Evolutionary conservation across 176 grass and related monocot genomes (phyloP).

Genomic region (Raddia guianensis): DNA sequence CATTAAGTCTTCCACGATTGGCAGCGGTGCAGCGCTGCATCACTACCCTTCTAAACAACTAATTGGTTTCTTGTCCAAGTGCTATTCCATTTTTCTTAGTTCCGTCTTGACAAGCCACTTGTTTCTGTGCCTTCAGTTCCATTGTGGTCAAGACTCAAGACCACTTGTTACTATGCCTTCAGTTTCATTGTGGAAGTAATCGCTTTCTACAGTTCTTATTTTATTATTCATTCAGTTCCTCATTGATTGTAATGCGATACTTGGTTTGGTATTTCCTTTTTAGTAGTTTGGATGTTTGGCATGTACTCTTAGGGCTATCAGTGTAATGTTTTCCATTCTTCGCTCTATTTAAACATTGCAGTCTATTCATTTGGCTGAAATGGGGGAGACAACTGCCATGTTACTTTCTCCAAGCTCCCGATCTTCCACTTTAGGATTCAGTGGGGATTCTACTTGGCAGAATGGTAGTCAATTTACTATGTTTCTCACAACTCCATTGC

Average conservation of each 20-base stretch:
- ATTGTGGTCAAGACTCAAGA: background rate
- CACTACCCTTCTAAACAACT: background rate
- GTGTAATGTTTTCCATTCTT: slow-evolving; percentile 16
- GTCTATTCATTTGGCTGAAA: slow-evolving; percentile 82
- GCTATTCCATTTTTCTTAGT: background rate
- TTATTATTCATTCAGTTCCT: background rate
- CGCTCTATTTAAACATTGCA: slow-evolving; percentile 36
- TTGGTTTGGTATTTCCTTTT: background rate
- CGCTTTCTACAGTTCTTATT: slow-evolving; percentile 11
- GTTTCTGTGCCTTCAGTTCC: background rate
- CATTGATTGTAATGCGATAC: background rate
- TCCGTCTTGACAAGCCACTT: background rate
- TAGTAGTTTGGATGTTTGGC: background rate
- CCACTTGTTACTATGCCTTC: background rate
- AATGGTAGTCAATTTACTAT: slow-evolving; percentile 92
- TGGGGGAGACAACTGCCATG: slow-evolving; percentile 83
- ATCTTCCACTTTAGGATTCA: slow-evolving; percentile 44
- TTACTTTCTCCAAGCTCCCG: slow-evolving; percentile 74
- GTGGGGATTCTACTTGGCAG: slow-evolving; percentile 61
- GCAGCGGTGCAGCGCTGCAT: too few species aligned
- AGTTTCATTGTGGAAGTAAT: background rate
- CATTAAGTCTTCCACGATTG: too few species aligned
- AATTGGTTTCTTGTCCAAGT: slow-evolving; percentile 7
- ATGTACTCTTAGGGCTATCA: slow-evolving; percentile 3
- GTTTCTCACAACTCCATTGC: slow-evolving; percentile 91